Percentiles rank a stretch among this genome's conserved stretches.
phyloP scores from a whole-genome alignment of 306 rosid species.

The Cucumis melo region DNA sequence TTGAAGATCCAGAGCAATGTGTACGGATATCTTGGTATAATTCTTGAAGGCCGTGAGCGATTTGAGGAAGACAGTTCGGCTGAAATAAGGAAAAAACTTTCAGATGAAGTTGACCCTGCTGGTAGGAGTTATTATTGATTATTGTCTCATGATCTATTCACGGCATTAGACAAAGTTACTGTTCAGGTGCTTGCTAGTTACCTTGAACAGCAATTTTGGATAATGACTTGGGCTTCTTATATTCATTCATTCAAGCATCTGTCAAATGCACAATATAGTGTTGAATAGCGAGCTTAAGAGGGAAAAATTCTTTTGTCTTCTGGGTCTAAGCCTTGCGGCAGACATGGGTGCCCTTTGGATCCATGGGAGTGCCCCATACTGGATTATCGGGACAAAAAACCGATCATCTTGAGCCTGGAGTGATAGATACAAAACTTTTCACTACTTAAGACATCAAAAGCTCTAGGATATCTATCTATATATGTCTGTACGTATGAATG shows the following conservation, averaged over 20 bases:
- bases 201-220: background rate
- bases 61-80: constrained; percentile 75
- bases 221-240: background rate
- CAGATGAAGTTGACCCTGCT: constrained; percentile 21
- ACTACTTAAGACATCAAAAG: background rate
- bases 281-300: background rate
- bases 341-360: background rate
- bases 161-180: background rate
- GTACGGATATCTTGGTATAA: constrained; percentile 83
- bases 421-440: background rate
- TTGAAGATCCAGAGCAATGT: constrained; percentile 77
- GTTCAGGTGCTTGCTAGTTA: background rate
- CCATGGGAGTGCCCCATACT: background rate
- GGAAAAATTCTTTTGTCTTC: background rate
- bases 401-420: background rate
- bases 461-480: background rate
- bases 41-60: constrained; percentile 95
- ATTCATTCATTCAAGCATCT: background rate
- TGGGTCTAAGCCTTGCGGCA: background rate
- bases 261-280: background rate
- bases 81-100: constrained; percentile 29
- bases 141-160: constrained; percentile 5
- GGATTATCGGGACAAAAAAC: background rate
- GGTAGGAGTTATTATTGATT: constrained; percentile 26
- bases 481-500: background rate